Conservation (phyloP, 768 basidiomycete species). For the Naganishia antarctica region DNA sequence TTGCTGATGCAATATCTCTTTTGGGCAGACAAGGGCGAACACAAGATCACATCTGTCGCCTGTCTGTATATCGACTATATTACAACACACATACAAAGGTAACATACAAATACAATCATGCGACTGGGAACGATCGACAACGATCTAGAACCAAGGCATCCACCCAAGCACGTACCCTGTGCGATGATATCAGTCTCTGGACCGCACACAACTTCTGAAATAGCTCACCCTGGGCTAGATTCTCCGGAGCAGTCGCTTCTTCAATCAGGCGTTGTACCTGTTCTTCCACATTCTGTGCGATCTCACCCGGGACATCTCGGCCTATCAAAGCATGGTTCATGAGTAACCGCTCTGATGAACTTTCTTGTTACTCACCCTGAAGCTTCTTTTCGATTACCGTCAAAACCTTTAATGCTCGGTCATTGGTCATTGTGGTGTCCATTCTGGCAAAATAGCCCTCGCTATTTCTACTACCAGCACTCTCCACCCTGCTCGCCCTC, state of each 20-base stretch:
- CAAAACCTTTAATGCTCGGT: slow-evolving; percentile 44
- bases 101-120: no score
- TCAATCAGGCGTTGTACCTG: slow-evolving; percentile 45
- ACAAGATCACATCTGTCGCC: no score
- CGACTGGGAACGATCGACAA: no score
- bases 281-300: slow-evolving; percentile 31
- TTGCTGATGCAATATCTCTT: no score
- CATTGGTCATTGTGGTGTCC: slow-evolving; percentile 42
- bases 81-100: no score
- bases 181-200: neutral
- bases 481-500: neutral
- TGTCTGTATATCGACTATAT: no score
- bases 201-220: neutral
- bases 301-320: neutral
- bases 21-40: no score
- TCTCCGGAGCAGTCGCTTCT: slow-evolving; percentile 44
- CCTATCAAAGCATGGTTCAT: slow-evolving; percentile 20
- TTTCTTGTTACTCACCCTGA: slow-evolving; percentile 28
- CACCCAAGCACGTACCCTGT: slow-evolving; percentile 2
- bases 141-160: no score
- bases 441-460: slow-evolving; percentile 42
- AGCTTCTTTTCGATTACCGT: slow-evolving; percentile 45
- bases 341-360: neutral
- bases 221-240: slow-evolving; percentile 45
- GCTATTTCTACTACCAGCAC: slow-evolving; percentile 11